phyloP scores from a whole-genome alignment of 306 rosid species.

The Dalbergia oliveri region DNA sequence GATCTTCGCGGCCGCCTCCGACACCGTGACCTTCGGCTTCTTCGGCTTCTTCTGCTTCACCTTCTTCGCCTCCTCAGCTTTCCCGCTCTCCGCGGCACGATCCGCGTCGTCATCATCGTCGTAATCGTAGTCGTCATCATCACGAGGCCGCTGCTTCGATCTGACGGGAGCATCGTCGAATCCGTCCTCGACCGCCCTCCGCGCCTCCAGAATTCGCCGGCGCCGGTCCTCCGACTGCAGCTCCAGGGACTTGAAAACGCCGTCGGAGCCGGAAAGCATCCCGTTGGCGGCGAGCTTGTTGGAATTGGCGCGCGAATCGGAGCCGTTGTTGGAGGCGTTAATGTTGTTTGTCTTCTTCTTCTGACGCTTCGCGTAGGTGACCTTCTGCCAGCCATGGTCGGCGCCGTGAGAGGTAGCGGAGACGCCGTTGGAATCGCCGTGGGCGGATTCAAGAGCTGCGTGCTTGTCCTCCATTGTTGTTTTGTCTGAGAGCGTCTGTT shows the following conservation, averaged over 20 bases:
- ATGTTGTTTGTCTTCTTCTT: conserved; percentile 64
- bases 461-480: conserved; percentile 65
- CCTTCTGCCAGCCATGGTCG: conserved; percentile 99
- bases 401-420: conserved; percentile 26
- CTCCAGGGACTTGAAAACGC: conserved; percentile 79
- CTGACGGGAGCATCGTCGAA: conserved; percentile 54
- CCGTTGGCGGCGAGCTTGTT: conserved; percentile 51
- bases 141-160: conserved; percentile 65
- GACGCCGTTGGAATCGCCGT: conserved; percentile 38
- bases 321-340: not conserved
- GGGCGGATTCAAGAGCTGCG: conserved; percentile 25
- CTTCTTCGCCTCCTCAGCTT: conserved; percentile 74
- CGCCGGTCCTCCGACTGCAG: conserved; percentile 86
- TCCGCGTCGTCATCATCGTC: conserved; percentile 67
- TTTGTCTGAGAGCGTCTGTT: not conserved
- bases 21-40: conserved; percentile 89
- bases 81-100: conserved; percentile 59
- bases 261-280: conserved; percentile 49
- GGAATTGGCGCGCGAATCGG: conserved; percentile 54
- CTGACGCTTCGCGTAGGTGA: conserved; percentile 80
- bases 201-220: conserved; percentile 73
- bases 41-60: conserved; percentile 84
- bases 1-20: conserved; percentile 89
- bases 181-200: conserved; percentile 54
- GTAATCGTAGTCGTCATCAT: conserved; percentile 55